phyloP scores from a whole-genome alignment of 2,329 filamentous ascomycete genomes.

The Ascochyta pisi region DNA sequence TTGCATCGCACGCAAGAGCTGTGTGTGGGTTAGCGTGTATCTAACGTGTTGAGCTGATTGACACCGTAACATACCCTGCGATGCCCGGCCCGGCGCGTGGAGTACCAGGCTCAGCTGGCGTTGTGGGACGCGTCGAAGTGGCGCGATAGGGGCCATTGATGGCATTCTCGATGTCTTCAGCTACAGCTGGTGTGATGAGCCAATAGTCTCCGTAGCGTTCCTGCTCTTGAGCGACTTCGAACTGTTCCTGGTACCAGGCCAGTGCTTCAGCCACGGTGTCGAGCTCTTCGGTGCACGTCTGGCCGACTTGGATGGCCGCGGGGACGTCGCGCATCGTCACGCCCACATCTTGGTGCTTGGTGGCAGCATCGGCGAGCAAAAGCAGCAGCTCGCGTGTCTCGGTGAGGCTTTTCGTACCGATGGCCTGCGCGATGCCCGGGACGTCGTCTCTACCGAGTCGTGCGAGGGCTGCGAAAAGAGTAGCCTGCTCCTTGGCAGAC shows the following conservation, averaged over 20 bases:
- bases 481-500: slow-evolving; percentile 73
- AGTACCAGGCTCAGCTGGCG: slow-evolving; percentile 16
- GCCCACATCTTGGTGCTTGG: slow-evolving; percentile 46
- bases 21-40: background rate
- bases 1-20: slow-evolving; percentile 19
- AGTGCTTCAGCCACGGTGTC: slow-evolving; percentile 73
- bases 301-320: slow-evolving; percentile 74
- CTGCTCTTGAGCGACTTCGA: slow-evolving; percentile 67
- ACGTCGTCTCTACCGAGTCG: slow-evolving; percentile 70
- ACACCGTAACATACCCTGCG: slow-evolving; percentile 13
- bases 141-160: slow-evolving; percentile 16
- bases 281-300: slow-evolving; percentile 68
- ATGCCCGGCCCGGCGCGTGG: slow-evolving; percentile 9
- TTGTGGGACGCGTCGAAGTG: slow-evolving; percentile 25
- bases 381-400: slow-evolving; percentile 76
- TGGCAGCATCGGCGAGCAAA: slow-evolving; percentile 62
- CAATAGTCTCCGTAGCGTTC: slow-evolving; percentile 69
- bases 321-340: slow-evolving; percentile 65
- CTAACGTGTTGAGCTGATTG: too few species aligned
- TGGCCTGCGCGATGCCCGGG: slow-evolving; percentile 64
- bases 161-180: slow-evolving; percentile 45
- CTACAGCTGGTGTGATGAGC: slow-evolving; percentile 62
- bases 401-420: slow-evolving; percentile 74
- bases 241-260: slow-evolving; percentile 67
- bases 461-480: slow-evolving; percentile 71